phyloP scores from a whole-genome alignment of 805 yeast genomes.

The Danielozyma ontarioensis region DNA sequence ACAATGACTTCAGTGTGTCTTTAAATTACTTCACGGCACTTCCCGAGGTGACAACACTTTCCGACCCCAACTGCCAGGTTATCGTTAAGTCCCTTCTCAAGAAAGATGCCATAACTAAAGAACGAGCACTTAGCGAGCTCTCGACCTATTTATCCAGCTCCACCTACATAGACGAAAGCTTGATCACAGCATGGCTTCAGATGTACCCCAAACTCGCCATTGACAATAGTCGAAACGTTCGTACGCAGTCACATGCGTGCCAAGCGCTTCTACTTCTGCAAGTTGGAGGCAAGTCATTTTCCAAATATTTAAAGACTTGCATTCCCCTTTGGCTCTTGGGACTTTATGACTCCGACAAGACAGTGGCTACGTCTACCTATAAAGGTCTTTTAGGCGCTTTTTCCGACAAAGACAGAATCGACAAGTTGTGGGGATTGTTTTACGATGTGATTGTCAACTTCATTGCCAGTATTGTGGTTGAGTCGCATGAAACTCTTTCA shows the following conservation, averaged over 20 bases:
- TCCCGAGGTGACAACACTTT: conserved; percentile 47
- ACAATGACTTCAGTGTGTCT: conserved; percentile 25
- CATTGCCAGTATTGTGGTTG: conserved; percentile 48
- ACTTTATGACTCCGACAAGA: conserved; percentile 60
- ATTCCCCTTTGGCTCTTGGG: conserved; percentile 75
- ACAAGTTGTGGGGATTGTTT: conserved; percentile 58
- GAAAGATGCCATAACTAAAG: conserved; percentile 80
- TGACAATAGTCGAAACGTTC: conserved; percentile 62
- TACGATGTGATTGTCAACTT: conserved; percentile 51
- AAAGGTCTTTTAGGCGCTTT: conserved; percentile 51
- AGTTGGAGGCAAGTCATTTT: conserved; percentile 51
- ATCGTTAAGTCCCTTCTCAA: conserved; percentile 74
- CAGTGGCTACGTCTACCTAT: conserved; percentile 49
- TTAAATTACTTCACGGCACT: conserved; percentile 71
- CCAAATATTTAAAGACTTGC: conserved; percentile 64
- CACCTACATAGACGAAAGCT: conserved; percentile 41
- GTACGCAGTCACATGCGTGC: conserved; percentile 57
- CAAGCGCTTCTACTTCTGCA: conserved; percentile 46
- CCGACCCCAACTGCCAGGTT: conserved; percentile 48
- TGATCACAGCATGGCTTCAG: conserved; percentile 69
- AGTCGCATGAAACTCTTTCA: conserved; percentile 58
- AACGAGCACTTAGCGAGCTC: conserved; percentile 62
- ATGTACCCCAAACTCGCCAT: conserved; percentile 74
- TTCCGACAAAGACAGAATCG: conserved; percentile 45
- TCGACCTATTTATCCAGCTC: conserved; percentile 24